A percentile compares a stretch with the other conserved stretches of the same genome.
phyloP scores from a whole-genome alignment of 2,329 filamentous ascomycete species.

The Periconia sp. region DNA sequence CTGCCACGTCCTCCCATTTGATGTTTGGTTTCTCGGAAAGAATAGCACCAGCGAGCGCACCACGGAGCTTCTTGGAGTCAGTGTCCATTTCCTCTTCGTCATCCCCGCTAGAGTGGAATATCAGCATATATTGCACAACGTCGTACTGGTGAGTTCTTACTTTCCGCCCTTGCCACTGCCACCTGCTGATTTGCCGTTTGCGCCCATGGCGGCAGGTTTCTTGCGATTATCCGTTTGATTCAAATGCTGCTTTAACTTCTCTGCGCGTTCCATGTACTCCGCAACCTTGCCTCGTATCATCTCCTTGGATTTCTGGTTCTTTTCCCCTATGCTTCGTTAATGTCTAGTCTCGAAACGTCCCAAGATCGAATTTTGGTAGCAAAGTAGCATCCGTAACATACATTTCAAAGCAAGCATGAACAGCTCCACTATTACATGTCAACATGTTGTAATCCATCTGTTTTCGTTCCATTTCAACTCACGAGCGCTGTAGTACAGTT shows the following conservation, averaged over 20 bases:
- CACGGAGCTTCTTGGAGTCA: slow-evolving; percentile 92
- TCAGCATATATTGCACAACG: neutral
- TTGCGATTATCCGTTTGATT: slow-evolving; percentile 73
- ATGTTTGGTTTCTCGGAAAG: slow-evolving; percentile 94
- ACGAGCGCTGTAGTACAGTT: slow-evolving; percentile 85
- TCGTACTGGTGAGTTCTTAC: slow-evolving; percentile 34
- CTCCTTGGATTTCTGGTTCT: slow-evolving; percentile 94
- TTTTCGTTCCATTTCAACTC: slow-evolving; percentile 12
- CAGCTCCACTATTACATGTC: slow-evolving; percentile 67
- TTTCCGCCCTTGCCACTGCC: slow-evolving; percentile 62
- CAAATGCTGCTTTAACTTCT: slow-evolving; percentile 94
- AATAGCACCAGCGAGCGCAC: slow-evolving; percentile 87
- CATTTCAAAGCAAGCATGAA: slow-evolving; percentile 99
- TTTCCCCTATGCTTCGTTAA: slow-evolving; percentile 64
- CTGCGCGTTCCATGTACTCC: slow-evolving; percentile 98
- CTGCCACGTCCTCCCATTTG: slow-evolving; percentile 97
- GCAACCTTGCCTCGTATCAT: slow-evolving; percentile 94
- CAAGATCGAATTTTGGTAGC: neutral
- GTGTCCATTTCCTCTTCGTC: slow-evolving; percentile 73
- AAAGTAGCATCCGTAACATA: slow-evolving; percentile 16
- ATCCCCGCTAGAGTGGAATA: slow-evolving; percentile 50
- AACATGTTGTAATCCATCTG: slow-evolving; percentile 5
- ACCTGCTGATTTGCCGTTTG: slow-evolving; percentile 67
- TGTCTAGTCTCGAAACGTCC: slow-evolving; percentile 2
- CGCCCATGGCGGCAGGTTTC: slow-evolving; percentile 71